Evolutionary conservation across 192 early-diverging fungal genomes (phyloP).

Genomic region (Rhizoclosmatium sp.): DNA sequence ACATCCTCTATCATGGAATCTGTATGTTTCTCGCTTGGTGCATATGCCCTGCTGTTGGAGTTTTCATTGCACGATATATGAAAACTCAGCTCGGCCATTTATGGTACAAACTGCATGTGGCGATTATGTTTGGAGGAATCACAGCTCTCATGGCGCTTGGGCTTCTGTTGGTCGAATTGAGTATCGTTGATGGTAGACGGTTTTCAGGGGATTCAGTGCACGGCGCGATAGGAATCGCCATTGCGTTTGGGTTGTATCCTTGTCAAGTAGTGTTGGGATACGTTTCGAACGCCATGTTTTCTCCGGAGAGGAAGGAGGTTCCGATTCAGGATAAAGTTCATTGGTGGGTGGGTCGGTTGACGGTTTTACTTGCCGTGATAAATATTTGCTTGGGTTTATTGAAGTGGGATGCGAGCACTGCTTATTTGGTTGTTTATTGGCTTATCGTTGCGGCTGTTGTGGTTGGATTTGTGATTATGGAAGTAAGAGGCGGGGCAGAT

Average conservation of each 20-base stretch:
- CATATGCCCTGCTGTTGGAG: conserved; percentile 35
- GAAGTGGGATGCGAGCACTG: not conserved
- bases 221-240: conserved; percentile 15
- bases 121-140: conserved; percentile 40
- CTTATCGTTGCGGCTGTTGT: not conserved
- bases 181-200: not conserved
- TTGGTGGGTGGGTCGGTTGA: conserved; percentile 38
- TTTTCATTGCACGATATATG: conserved; percentile 53
- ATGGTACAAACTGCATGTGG: conserved; percentile 50
- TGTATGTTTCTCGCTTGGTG: conserved; percentile 46
- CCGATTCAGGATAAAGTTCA: conserved; percentile 52
- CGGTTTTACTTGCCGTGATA: not conserved
- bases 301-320: conserved; percentile 27
- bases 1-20: conserved; percentile 39
- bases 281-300: conserved; percentile 39
- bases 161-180: conserved; percentile 40
- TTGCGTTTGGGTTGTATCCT: conserved; percentile 21
- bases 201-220: conserved; percentile 15
- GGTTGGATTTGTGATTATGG: conserved; percentile 4
- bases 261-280: conserved; percentile 47
- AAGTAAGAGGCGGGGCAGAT: conserved; percentile 12
- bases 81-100: conserved; percentile 44
- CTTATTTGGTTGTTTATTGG: conserved; percentile 1
- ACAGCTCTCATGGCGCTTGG: conserved; percentile 24
- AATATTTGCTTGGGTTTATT: conserved; percentile 13